phyloP scores from a whole-genome alignment of 148 eudicot genomes.

The Beta vulgaris region DNA sequence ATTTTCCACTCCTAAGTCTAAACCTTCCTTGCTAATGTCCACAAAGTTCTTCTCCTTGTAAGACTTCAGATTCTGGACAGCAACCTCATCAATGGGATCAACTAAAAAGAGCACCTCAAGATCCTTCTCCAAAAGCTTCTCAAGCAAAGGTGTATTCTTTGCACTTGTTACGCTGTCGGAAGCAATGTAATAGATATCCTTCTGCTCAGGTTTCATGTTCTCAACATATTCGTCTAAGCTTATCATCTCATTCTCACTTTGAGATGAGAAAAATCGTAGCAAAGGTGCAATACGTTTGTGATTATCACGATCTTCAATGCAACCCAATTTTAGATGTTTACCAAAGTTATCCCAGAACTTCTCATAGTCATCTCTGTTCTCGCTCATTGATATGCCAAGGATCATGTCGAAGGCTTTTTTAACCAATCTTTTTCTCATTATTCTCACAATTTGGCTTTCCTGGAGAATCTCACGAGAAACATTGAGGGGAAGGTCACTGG shows the following conservation, averaged over 20 bases:
- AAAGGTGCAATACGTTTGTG: slow-evolving; percentile 96
- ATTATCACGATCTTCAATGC: slow-evolving; percentile 87
- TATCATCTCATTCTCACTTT: slow-evolving; percentile 78
- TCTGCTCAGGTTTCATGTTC: slow-evolving; percentile 95
- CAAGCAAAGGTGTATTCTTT: slow-evolving; percentile 85
- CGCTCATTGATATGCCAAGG: slow-evolving; percentile 86
- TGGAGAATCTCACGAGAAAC: slow-evolving; percentile 98
- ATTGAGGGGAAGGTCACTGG: slow-evolving; percentile 94
- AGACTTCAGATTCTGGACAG: slow-evolving; percentile 72
- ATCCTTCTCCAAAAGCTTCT: slow-evolving; percentile 83
- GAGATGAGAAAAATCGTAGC: slow-evolving; percentile 88
- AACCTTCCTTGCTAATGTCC: slow-evolving; percentile 95
- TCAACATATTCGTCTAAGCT: slow-evolving; percentile 93
- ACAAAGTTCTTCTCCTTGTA: slow-evolving; percentile 83
- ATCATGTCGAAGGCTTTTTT: slow-evolving; percentile 98
- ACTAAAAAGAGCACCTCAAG: slow-evolving; percentile 91
- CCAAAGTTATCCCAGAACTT: slow-evolving; percentile 95
- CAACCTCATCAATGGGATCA: slow-evolving; percentile 97
- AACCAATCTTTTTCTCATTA: slow-evolving; percentile 88
- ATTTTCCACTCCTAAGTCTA: slow-evolving; percentile 84
- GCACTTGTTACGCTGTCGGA: slow-evolving; percentile 93
- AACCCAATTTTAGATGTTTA: slow-evolving; percentile 84
- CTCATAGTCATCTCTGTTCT: slow-evolving; percentile 81
- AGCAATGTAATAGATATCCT: slow-evolving; percentile 85
- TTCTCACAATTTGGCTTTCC: slow-evolving; percentile 91